Evolutionary conservation across 2,329 filamentous ascomycete species (phyloP), one percentile per base, ranked within the genome.

Genomic region (Ascochyta pisi): DNA sequence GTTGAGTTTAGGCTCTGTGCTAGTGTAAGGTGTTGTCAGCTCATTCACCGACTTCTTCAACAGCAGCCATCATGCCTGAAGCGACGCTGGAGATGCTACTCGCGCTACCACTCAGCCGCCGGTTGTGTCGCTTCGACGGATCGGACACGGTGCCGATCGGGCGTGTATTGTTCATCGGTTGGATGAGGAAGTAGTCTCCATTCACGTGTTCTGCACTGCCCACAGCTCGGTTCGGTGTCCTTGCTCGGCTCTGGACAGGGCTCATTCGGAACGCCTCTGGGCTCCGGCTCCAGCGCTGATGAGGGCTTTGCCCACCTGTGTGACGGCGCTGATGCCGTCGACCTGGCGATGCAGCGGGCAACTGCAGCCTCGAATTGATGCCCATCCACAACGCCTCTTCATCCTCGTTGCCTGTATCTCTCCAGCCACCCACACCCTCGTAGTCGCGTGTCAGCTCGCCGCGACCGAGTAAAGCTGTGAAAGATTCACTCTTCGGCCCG

Each of bases 361-460:
- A 59, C 49, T 78, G 72, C 1, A 79, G 66, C 13, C 77, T 60
- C n/a, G 71, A 73, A 50, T 79, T 79, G 61, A 79, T 77, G 51
- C 73, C 71, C 63, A 79, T 75, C 77, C 77, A 80, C 12, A 77
- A 47, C 3, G 76, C 77, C 60, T 79, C 77, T 39, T 79, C 77
- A 5, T 77, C 76, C 1, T 75, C 72, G 24, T 73, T 73, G 12
- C 69, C 71, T 3, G 72, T 58, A 15, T 75, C 65, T 40, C 73
- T 64, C 74, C 74, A 76, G 1, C 78, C 78, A 24, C 78, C 78
- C 1, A 80, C 73, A 47, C 77, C 77, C 53, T 80, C 78, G 45
- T 74, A 80, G 58, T 80, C 78, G 31, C 76, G 66, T 12, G 69
- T 69, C 3, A 69, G 45, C 12, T 71, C 70, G 41, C 68, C 67